These are phyloP conservation scores for Vaccinium vitisidaea DNA, from an alignment of 148 eudicot genomes.

Conservation along the genomic window DNA sequence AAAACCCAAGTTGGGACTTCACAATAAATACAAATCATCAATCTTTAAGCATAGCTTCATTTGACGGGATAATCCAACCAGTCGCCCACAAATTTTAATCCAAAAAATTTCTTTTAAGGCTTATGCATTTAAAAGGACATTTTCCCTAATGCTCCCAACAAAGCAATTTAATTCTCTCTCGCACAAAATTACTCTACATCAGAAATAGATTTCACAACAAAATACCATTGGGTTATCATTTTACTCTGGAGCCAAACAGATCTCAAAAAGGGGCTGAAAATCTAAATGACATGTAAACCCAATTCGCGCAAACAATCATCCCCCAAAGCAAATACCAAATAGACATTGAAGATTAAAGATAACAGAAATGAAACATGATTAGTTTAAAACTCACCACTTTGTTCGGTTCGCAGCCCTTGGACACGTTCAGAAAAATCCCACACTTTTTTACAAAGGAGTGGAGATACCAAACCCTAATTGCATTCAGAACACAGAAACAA, in stretches of 20 bases:
- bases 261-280: background rate
- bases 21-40: background rate
- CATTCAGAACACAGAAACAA: conserved; percentile 36
- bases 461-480: conserved; percentile 31
- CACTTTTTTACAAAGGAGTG: background rate
- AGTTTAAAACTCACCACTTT: conserved; percentile 20
- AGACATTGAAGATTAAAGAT: background rate
- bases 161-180: background rate
- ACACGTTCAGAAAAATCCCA: conserved; percentile 8
- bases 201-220: background rate
- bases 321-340: background rate
- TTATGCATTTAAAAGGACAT: background rate
- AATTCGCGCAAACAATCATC: background rate
- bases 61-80: background rate
- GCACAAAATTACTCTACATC: background rate
- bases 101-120: background rate
- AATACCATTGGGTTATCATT: background rate
- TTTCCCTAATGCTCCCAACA: background rate
- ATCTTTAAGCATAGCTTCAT: background rate
- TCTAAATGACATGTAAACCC: background rate
- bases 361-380: no score
- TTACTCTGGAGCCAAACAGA: background rate
- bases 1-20: background rate
- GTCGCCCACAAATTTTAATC: background rate
- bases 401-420: conserved; percentile 14